Evolutionary conservation across 768 basidiomycete species (phyloP).

Genomic region (Fomitopsis pulvina): DNA sequence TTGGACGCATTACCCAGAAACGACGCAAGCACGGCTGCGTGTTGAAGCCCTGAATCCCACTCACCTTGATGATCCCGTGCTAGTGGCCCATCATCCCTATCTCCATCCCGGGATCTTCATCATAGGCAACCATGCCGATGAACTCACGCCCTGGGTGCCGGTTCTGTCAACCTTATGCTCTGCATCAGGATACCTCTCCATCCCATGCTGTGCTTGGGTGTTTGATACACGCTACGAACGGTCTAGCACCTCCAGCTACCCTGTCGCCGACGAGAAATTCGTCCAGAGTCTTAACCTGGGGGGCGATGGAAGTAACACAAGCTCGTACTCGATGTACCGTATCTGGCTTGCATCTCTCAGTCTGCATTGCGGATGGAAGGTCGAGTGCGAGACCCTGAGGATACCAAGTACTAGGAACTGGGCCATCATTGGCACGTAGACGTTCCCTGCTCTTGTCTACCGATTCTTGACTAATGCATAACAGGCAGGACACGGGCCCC

Average conservation of each 20-base stretch:
- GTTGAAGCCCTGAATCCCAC: constrained; percentile 71
- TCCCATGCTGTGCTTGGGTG: constrained; percentile 89
- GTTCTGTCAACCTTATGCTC: constrained; percentile 59
- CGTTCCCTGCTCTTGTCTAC: not conserved
- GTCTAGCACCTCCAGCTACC: constrained; percentile 27
- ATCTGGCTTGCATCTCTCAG: constrained; percentile 80
- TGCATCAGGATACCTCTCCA: constrained; percentile 67
- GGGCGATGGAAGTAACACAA: constrained; percentile 49
- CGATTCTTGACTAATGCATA: not conserved
- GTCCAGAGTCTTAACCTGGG: constrained; percentile 50
- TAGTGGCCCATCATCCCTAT: constrained; percentile 15
- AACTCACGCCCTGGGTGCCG: constrained; percentile 92
- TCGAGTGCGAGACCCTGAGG: constrained; percentile 80
- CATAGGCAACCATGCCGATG: constrained; percentile 95
- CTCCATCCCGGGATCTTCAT: constrained; percentile 56
- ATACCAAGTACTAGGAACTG: constrained; percentile 94
- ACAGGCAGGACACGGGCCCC: constrained; percentile 26
- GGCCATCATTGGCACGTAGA: constrained; percentile 72
- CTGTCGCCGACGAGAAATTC: constrained; percentile 21
- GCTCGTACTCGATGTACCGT: constrained; percentile 77
- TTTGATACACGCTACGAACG: constrained; percentile 66
- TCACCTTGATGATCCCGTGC: constrained; percentile 4
- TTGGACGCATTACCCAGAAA: constrained; percentile 70
- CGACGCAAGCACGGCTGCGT: constrained; percentile 54
- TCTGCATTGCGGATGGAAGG: constrained; percentile 72